Percentiles rank a stretch among this genome's conserved stretches.
These are phyloP conservation scores for Thraustochytrium striatum DNA, from an alignment of 352 stramenopile species.

Conservation along the genomic window DNA sequence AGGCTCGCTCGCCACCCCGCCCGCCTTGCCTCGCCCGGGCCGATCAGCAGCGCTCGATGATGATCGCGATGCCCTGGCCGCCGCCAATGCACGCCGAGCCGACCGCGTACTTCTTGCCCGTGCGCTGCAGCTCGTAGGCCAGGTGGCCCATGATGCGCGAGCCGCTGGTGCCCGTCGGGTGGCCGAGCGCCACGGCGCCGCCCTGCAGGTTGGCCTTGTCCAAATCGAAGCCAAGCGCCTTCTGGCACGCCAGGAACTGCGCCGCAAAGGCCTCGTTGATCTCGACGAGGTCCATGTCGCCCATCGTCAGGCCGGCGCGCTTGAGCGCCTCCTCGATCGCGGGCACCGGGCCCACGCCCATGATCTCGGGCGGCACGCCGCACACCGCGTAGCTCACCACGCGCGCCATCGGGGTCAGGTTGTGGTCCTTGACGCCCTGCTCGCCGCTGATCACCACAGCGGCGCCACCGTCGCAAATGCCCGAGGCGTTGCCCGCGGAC, in stretches of 20 bases:
- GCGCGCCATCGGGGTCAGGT: conserved; percentile 83
- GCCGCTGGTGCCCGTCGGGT: conserved; percentile 87
- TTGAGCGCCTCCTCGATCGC: conserved; percentile 86
- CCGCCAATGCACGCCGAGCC: conserved; percentile 95
- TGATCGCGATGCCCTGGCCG: conserved; percentile 93
- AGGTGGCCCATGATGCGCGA: conserved; percentile 82
- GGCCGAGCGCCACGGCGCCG: conserved; percentile 90
- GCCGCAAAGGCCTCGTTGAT: conserved; percentile 98
- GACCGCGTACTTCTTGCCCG: conserved; percentile 84
- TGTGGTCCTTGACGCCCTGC: conserved; percentile 78
- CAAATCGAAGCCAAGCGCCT: conserved; percentile 80
- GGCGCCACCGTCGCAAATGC: conserved; percentile 93
- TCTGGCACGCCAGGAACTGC: conserved; percentile 91
- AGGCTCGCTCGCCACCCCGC: too few species aligned
- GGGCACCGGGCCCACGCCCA: conserved; percentile 93
- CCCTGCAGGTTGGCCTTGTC: conserved; percentile 90
- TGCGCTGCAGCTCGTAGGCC: conserved; percentile 68
- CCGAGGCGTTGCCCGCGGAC: conserved; percentile 89
- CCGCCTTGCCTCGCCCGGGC: too few species aligned
- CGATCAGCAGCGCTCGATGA: too few species aligned
- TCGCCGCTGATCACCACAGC: conserved; percentile 88
- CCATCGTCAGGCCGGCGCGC: conserved; percentile 75
- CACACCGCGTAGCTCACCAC: conserved; percentile 84
- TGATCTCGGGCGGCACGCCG: conserved; percentile 91
- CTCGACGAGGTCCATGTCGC: conserved; percentile 93